A percentile compares a stretch with the other conserved stretches of the same genome.
Evolutionary conservation across 2,329 filamentous ascomycete species (phyloP).

Genomic region (Aureobasidium sp.): DNA sequence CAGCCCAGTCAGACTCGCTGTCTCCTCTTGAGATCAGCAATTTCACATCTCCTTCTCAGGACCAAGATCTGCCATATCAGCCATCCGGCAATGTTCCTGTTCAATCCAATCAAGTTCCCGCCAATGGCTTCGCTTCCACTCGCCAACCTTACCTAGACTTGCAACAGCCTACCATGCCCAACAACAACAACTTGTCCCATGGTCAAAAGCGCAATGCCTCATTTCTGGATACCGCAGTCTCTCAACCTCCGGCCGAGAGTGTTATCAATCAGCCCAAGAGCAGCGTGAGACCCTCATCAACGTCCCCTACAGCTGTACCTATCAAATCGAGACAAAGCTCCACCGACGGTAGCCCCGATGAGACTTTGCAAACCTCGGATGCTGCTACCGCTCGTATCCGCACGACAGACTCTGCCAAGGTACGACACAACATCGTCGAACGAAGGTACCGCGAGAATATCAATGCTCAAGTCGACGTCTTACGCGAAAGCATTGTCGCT

Average conservation of each 20-base stretch:
- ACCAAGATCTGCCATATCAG: conserved; percentile 4
- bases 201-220: conserved; percentile 11
- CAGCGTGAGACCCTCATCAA: background rate
- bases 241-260: background rate
- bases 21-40: conserved; percentile 9
- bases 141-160: background rate
- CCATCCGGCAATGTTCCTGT: background rate
- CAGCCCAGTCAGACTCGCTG: conserved; percentile 11
- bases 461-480: conserved; percentile 40
- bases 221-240: background rate
- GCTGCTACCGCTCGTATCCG: background rate
- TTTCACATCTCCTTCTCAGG: conserved; percentile 6
- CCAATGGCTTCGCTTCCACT: background rate
- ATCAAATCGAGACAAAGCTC: conserved; percentile 12
- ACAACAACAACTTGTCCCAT: background rate
- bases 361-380: background rate
- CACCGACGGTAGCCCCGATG: conserved; percentile 4
- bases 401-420: conserved; percentile 15
- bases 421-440: conserved; percentile 39
- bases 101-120: background rate
- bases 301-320: background rate
- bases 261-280: background rate
- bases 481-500: conserved; percentile 26
- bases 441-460: conserved; percentile 42
- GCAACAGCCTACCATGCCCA: background rate